Percentiles rank a stretch among this genome's conserved stretches.
These are phyloP conservation scores for Bothriochloa decipiens DNA, from an alignment of 176 grass and related monocot genomes.

Conservation along the genomic window DNA sequence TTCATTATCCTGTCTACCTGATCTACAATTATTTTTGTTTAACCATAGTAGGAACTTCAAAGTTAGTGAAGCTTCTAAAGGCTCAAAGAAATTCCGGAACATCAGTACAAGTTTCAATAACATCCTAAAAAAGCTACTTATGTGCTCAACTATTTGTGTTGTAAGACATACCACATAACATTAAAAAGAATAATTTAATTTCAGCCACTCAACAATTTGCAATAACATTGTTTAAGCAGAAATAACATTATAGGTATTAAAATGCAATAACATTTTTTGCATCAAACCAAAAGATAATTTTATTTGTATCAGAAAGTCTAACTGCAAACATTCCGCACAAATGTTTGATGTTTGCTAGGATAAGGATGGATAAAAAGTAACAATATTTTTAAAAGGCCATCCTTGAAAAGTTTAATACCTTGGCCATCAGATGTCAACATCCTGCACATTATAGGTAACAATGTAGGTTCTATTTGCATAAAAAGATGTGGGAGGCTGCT, in stretches of 20 bases:
- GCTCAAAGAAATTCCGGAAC: not conserved
- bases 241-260: not conserved
- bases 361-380: not conserved
- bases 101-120: not conserved
- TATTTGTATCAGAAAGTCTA: not conserved
- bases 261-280: not conserved
- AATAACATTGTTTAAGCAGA: not conserved
- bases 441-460: conserved; percentile 81
- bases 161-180: not conserved
- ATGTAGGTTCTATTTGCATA: conserved; percentile 70
- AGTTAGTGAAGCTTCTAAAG: conserved; percentile 20
- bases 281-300: not conserved
- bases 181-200: not conserved
- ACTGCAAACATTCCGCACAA: not conserved
- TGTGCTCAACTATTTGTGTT: not conserved
- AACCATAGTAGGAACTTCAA: conserved; percentile 11
- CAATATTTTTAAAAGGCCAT: not conserved
- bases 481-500: conserved; percentile 91
- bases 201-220: not conserved
- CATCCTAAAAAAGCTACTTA: not conserved
- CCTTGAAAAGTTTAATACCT: conserved; percentile 56
- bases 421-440: conserved; percentile 92
- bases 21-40: not conserved
- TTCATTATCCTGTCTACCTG: not conserved
- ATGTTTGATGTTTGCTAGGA: not conserved